These are phyloP conservation scores for Eleusine coracana DNA, from an alignment of 176 grass and related monocot species.

Conservation along the genomic window DNA sequence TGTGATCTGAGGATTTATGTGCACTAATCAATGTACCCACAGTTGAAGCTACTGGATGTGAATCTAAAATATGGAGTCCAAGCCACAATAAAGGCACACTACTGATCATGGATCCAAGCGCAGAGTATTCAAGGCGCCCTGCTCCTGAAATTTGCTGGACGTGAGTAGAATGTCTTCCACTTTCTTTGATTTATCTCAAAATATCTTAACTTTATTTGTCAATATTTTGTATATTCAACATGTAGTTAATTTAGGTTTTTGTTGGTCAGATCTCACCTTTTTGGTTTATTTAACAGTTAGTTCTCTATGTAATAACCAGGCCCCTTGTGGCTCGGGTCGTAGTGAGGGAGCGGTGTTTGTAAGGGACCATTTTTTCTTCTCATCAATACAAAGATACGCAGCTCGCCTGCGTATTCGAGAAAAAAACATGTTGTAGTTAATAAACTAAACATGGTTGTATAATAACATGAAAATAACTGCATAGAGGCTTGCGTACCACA, in stretches of 20 bases:
- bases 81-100: neutral
- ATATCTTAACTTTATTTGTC: neutral
- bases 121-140: slow-evolving; percentile 10
- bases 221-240: neutral
- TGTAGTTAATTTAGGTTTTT: neutral
- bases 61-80: neutral
- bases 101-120: neutral
- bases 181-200: neutral
- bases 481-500: neutral
- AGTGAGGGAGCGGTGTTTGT: no score
- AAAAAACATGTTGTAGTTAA: neutral
- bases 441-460: neutral
- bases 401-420: no score
- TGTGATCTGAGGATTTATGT: neutral
- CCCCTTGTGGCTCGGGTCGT: no score
- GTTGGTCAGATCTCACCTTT: no score
- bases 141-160: neutral
- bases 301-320: no score
- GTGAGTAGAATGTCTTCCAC: neutral
- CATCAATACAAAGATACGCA: no score
- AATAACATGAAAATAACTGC: slow-evolving; percentile 12
- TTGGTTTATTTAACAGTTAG: no score
- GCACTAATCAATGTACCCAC: slow-evolving; percentile 5
- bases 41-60: neutral
- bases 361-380: no score